Evolutionary conservation across 305 asterid species (phyloP).

Genomic region (Caryopteris hybrid): DNA sequence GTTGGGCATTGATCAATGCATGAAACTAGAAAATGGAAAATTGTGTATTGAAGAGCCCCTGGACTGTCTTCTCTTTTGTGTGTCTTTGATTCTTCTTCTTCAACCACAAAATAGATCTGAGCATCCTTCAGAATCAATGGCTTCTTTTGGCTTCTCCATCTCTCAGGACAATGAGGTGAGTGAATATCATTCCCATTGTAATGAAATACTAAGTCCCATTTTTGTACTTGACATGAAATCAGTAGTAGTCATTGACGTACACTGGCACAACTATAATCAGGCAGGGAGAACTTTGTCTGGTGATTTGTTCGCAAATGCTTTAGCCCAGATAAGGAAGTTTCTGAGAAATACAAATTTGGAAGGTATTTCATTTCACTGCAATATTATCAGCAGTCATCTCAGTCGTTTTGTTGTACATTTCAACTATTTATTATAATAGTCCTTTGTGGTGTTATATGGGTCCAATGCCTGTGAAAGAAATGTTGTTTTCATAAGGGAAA

Average conservation of each 20-base stretch:
- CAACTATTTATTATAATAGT: neutral
- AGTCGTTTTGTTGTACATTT: neutral
- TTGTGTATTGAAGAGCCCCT: conserved; percentile 69
- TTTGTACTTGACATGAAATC: conserved; percentile 17
- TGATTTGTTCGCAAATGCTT: conserved; percentile 56
- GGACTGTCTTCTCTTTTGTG: conserved; percentile 76
- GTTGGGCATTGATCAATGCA: conserved; percentile 49
- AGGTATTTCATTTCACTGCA: conserved; percentile 42
- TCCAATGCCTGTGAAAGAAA: neutral
- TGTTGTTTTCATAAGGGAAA: neutral
- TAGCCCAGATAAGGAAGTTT: conserved; percentile 54
- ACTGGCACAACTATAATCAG: conserved; percentile 25
- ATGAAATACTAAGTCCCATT: conserved; percentile 3
- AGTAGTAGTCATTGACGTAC: neutral
- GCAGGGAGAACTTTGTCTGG: conserved; percentile 56
- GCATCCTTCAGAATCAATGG: conserved; percentile 51
- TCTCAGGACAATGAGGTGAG: conserved; percentile 73
- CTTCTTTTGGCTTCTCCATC: conserved; percentile 76
- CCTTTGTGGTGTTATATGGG: neutral
- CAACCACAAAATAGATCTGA: conserved; percentile 62
- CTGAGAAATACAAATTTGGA: conserved; percentile 56
- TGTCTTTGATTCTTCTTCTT: conserved; percentile 79
- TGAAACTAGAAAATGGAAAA: conserved; percentile 57
- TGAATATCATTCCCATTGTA: conserved; percentile 5
- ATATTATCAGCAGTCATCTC: conserved; percentile 12